A percentile compares a stretch with the other conserved stretches of the same genome.
These are phyloP conservation scores for Orbilia javanica DNA, from an alignment of 2,329 filamentous ascomycete genomes.

Conservation along the genomic window DNA sequence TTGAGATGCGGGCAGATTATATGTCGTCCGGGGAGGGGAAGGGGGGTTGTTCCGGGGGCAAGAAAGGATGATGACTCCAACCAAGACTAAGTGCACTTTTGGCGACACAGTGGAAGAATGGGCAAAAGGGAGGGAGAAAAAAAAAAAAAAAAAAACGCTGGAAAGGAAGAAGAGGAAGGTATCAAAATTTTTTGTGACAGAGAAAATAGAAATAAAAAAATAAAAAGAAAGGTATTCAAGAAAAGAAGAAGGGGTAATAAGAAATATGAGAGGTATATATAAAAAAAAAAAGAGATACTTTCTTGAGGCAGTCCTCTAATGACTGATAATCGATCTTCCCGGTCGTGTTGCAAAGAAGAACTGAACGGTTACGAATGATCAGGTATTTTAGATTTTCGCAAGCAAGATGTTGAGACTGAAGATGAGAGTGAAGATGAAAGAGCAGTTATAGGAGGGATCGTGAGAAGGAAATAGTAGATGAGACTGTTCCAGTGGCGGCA, in stretches of 20 bases:
- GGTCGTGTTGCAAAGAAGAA: constrained; percentile 28
- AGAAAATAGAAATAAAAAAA: background rate
- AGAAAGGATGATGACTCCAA: constrained; percentile 14
- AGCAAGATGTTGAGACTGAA: constrained; percentile 1
- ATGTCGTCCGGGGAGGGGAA: constrained; percentile 1
- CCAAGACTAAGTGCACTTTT: constrained; percentile 29
- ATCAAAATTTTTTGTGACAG: background rate
- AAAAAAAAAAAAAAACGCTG: background rate
- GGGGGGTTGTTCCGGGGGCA: background rate
- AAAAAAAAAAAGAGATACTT: background rate
- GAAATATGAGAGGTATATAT: background rate
- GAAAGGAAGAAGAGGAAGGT: background rate
- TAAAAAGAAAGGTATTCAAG: no score
- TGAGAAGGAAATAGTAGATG: constrained; percentile 23
- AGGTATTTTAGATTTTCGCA: constrained; percentile 20
- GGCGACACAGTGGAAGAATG: constrained; percentile 16
- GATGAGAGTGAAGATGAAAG: background rate
- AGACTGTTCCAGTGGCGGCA: constrained; percentile 44
- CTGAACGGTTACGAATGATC: constrained; percentile 49
- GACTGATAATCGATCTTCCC: constrained; percentile 57
- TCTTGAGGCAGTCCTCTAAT: constrained; percentile 22
- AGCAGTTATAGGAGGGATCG: constrained; percentile 26
- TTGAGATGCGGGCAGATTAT: background rate
- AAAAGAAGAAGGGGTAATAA: background rate
- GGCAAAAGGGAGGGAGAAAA: background rate